Percentiles rank a stretch among this genome's conserved stretches.
Conservation (phyloP, 2,329 filamentous ascomycete species). For the Rhynchosporium graminicola region DNA sequence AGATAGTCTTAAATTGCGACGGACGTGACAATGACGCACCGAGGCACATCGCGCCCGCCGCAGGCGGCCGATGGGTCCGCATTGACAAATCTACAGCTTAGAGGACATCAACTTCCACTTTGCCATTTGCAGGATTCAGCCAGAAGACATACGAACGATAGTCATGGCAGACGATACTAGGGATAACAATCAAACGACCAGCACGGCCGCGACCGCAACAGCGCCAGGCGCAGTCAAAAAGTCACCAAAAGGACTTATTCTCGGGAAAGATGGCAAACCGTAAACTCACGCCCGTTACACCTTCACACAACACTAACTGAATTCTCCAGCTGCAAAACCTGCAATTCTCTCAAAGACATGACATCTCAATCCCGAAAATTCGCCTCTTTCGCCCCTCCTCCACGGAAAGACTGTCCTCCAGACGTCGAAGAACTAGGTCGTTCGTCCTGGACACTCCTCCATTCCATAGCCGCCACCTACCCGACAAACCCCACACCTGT, state of each 20-base stretch:
- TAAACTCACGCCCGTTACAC: slow-evolving; percentile 47
- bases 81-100: slow-evolving; percentile 18
- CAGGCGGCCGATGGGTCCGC: slow-evolving; percentile 10
- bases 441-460: slow-evolving; percentile 89
- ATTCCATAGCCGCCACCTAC: slow-evolving; percentile 87
- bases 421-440: slow-evolving; percentile 87
- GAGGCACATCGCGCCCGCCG: slow-evolving; percentile 6
- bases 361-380: slow-evolving; percentile 57
- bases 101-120: not conserved
- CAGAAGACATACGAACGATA: not conserved
- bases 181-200: slow-evolving; percentile 30
- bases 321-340: slow-evolving; percentile 65
- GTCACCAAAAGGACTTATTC: slow-evolving; percentile 69
- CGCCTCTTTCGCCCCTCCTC: slow-evolving; percentile 34
- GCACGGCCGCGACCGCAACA: slow-evolving; percentile 20
- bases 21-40: slow-evolving; percentile 5
- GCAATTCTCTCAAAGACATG: slow-evolving; percentile 63
- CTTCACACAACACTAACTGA: slow-evolving; percentile 17
- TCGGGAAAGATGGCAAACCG: slow-evolving; percentile 84
- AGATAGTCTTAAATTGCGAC: slow-evolving; percentile 3
- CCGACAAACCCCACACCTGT: slow-evolving; percentile 65
- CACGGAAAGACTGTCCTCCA: slow-evolving; percentile 74
- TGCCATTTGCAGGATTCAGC: not conserved
- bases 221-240: slow-evolving; percentile 43
- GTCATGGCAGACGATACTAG: slow-evolving; percentile 38